These are phyloP conservation scores for Lipomyces yamadae DNA, from an alignment of 805 yeast genomes.

Conservation along the genomic window DNA sequence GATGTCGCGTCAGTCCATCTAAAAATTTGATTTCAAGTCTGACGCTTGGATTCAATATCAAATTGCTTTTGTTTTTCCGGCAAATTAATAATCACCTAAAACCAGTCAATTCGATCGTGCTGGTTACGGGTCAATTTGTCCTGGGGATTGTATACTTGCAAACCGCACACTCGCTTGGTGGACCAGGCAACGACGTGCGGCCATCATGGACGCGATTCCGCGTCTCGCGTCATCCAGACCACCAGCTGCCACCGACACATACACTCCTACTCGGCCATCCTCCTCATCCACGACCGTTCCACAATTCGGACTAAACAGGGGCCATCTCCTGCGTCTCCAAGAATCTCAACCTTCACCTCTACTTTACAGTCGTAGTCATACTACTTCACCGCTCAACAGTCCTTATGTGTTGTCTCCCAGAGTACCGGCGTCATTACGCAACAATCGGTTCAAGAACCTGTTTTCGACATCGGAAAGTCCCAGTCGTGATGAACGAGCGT, in stretches of 20 bases:
- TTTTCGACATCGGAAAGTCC: conserved; percentile 10
- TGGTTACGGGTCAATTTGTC: background rate
- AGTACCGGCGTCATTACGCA: conserved; percentile 7
- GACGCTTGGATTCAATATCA: background rate
- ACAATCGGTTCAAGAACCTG: conserved; percentile 8
- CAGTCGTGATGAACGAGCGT: background rate
- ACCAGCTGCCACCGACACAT: conserved; percentile 6
- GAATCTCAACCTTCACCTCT: conserved; percentile 21
- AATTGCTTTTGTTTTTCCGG: background rate
- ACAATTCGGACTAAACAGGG: conserved; percentile 27
- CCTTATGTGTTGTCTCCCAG: conserved; percentile 29
- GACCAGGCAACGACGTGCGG: background rate
- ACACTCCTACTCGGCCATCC: conserved; percentile 18
- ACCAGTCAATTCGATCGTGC: background rate
- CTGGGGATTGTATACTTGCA: background rate
- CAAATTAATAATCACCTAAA: background rate
- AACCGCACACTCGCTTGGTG: background rate
- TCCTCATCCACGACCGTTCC: background rate
- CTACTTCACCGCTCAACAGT: conserved; percentile 22
- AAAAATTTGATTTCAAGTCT: background rate
- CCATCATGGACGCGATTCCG: conserved; percentile 8
- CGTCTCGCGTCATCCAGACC: background rate
- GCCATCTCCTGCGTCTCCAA: conserved; percentile 28
- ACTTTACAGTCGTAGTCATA: conserved; percentile 26
- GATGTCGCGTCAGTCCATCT: background rate